Conservation (phyloP, 2,329 filamentous ascomycete species). For the Huntiella decipiens region DNA sequence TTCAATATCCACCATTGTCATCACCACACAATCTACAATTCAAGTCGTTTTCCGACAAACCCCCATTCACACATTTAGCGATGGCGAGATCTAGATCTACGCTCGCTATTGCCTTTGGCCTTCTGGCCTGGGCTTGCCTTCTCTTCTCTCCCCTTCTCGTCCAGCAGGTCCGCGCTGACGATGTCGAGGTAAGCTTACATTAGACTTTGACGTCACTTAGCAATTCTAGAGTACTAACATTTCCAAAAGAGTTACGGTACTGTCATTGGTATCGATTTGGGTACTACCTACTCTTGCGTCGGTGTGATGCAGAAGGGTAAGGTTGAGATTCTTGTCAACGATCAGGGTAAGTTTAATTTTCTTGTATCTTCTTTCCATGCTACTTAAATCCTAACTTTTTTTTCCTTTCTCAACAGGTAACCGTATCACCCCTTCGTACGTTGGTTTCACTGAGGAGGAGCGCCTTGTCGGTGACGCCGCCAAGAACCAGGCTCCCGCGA, state of each 20-base stretch:
- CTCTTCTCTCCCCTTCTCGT: slow-evolving; percentile 78
- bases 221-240: background rate
- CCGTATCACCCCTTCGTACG: slow-evolving; percentile 88
- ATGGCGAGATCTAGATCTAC: slow-evolving; percentile 45
- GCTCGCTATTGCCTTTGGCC: slow-evolving; percentile 65
- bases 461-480: slow-evolving; percentile 92
- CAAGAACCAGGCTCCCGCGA: slow-evolving; percentile 81
- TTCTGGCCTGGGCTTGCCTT: slow-evolving; percentile 79
- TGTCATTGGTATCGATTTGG: slow-evolving; percentile 86
- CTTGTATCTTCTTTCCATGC: background rate
- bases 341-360: slow-evolving; percentile 35
- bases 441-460: slow-evolving; percentile 93
- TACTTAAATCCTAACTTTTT: slow-evolving; percentile 6
- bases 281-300: slow-evolving; percentile 77
- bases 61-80: slow-evolving; percentile 14
- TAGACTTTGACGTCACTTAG: background rate
- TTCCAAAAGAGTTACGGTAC: slow-evolving; percentile 48
- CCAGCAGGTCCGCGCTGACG: slow-evolving; percentile 53
- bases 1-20: slow-evolving; percentile 8
- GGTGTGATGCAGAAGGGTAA: slow-evolving; percentile 93
- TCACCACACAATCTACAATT: background rate
- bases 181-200: slow-evolving; percentile 31
- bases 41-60: background rate
- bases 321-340: slow-evolving; percentile 89
- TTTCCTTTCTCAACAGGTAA: slow-evolving; percentile 34